A percentile compares a stretch with the other conserved stretches of the same genome.
Evolutionary conservation across 371 early-diverging fungal genomes (phyloP).

Genomic region (Lichtheimia ramosa): DNA sequence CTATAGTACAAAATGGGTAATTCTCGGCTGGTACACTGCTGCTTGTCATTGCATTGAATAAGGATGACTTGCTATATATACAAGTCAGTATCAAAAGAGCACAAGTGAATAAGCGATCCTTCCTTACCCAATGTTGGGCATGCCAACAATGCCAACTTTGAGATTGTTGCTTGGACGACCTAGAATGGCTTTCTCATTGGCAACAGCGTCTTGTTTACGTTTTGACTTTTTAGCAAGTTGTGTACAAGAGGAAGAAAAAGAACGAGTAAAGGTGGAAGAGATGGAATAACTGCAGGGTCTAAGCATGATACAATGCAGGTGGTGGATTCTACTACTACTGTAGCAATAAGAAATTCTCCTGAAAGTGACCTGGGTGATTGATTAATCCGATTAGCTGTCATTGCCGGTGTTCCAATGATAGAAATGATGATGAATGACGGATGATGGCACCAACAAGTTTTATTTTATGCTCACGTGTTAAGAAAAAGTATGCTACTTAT

Average conservation of each 20-base stretch:
- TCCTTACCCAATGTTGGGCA: slow-evolving; percentile 92
- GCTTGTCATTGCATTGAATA: slow-evolving; percentile 91
- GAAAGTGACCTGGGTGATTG: too few relatives aligned
- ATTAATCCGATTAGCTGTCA: too few relatives aligned
- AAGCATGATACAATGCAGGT: too few relatives aligned
- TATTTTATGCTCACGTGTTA: too few relatives aligned
- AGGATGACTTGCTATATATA: slow-evolving; percentile 72
- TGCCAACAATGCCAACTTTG: slow-evolving; percentile 93
- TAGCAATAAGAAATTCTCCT: too few relatives aligned
- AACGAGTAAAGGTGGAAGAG: background rate
- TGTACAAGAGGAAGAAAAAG: slow-evolving; percentile 7
- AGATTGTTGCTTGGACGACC: slow-evolving; percentile 82
- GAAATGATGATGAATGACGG: too few relatives aligned
- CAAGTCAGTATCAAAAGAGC: background rate
- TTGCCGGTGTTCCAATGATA: too few relatives aligned
- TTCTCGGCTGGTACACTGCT: slow-evolving; percentile 80
- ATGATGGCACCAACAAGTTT: too few relatives aligned
- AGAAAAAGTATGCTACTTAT: too few relatives aligned
- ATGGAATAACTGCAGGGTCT: too few relatives aligned
- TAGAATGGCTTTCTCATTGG: slow-evolving; percentile 64
- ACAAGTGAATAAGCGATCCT: background rate
- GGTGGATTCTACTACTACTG: too few relatives aligned
- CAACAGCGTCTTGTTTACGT: slow-evolving; percentile 50
- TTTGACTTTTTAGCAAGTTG: slow-evolving; percentile 18
- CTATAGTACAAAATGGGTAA: slow-evolving; percentile 74